Conservation (phyloP, 2,329 filamentous ascomycete species). For the Lasiodiplodia sp. region DNA sequence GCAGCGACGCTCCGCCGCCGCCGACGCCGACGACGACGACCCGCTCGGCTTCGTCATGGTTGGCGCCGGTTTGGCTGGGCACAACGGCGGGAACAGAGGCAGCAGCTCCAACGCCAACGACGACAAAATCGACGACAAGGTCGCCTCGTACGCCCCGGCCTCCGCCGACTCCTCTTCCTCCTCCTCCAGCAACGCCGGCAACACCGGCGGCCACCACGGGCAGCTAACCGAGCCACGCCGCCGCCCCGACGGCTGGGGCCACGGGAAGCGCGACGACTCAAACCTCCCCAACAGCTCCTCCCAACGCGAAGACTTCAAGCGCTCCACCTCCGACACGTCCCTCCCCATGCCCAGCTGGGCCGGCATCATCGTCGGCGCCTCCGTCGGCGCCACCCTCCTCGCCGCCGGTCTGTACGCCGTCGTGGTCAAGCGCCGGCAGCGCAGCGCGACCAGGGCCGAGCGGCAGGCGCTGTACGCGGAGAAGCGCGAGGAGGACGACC, state of each 20-base stretch:
- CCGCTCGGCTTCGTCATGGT: background rate
- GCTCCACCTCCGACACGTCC: background rate
- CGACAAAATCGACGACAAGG: background rate
- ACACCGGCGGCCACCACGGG: no score
- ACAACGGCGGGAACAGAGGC: background rate
- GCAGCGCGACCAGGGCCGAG: background rate
- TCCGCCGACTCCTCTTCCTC: no score
- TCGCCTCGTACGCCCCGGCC: no score
- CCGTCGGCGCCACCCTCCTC: background rate
- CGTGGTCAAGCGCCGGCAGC: background rate
- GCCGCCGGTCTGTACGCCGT: background rate
- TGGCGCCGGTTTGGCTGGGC: background rate
- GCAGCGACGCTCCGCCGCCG: background rate
- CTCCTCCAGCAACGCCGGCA: no score
- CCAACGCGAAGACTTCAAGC: background rate
- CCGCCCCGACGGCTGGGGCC: background rate
- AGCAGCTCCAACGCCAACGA: background rate
- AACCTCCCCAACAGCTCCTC: background rate
- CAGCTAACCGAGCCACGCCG: no score
- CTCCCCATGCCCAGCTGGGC: slow-evolving; percentile 1
- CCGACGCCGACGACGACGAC: background rate
- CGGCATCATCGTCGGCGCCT: slow-evolving; percentile 9
- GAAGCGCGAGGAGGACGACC: slow-evolving; percentile 7
- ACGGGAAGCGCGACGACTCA: background rate
- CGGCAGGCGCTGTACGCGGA: background rate